Base-by-base conservation (phyloP, 2,329 filamentous ascomycete species). In the Zelopaecilomyces penicillatus region DNA sequence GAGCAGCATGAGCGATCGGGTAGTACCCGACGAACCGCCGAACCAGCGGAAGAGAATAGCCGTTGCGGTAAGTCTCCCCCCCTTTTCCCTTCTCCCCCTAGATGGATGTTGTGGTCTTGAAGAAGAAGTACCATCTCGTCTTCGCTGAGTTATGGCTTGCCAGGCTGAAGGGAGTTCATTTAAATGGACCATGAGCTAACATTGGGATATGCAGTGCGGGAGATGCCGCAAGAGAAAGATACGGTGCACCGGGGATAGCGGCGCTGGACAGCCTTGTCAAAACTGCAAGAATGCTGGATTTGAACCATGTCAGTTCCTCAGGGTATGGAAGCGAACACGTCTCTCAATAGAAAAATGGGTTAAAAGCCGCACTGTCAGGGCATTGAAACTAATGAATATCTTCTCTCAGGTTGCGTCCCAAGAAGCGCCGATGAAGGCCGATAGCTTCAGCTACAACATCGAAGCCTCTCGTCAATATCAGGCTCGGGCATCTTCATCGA, bases 151-250 rank as follows among this genome's bases (percentile, higher is more conserved):
- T 19, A 19, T 19, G 8, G 5, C 36, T 32, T 37, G 9, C 4
- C 12, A 7, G 9, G 34, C 5, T 12, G 26, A 19, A 36, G 34
- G 26, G 34, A 36, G 34, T 12, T 11, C 2, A 11, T 12, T n/a
- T 51, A 43, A 45, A 42, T 50, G 33, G 44, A 45, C 45, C 43
- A 37, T 47, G 32, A 30, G 51, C 53, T 56, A 53, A 57, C 54
- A 19, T 19, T 19, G 19, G 47, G 33, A 41, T 49, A 31, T 41
- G 45, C 52, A 96, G 91, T 97, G 91, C 63, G 80, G 81, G 32
- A 81, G 91, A 53, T 97, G 91, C 65, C 81, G 91, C 49, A 90
- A 91, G 68, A 80, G 91, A 47, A 97, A 97, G 72, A 97, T 97
- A 56, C 84, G 87, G 54, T 97, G 91, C 68, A 95, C 86, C 57